Evolutionary conservation across 2,329 filamentous ascomycete genomes (phyloP), one percentile per base, ranked within the genome.

Genomic region (Aspergillus awamori): DNA sequence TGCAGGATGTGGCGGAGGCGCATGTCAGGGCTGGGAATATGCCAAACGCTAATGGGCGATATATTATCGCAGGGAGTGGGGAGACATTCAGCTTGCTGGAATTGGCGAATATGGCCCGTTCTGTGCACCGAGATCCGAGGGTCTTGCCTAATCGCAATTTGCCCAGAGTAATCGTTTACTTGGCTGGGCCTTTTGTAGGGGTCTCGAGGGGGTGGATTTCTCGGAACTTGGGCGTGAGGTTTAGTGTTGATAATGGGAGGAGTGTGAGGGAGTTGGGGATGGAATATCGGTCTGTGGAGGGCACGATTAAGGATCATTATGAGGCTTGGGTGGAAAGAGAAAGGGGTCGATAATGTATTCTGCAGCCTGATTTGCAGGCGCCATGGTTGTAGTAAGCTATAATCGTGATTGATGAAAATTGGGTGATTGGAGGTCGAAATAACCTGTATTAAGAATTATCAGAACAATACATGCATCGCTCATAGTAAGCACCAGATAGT

Each of bases 231-330:
- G 62, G 66, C 8, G 64, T 69, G 10, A n/a, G 41, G 1, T 71
- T 69, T 47, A 59, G 67, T 17, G 61, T 67, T 7, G 63, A 71
- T 43, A 71, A 68, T 53, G 13, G 41, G 15, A 55, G 41, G 8
- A 70, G 70, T 48, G 24, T 67, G n/a, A 49, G 63, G 24, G 63
- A 70, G 24, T 49, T 73, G 58, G 58, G 59, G 0, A 62, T 72
- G 3, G 8, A 53, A 5, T 71, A 72, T 39, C 55, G 61, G 8
- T 60, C 69, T 24, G 36, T 63, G n/a, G 63, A 66, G 38, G 54
- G 63, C 38, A 63, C 58, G 22, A 33, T 66, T 13, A 17, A 13
- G 33, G 63, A 64, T 38, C 61, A 67, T 47, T 65, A 66, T 38
- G 47, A 38, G 26, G 62, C 57, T 1, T 67, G 65, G 65, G 57